Conservation (phyloP, 441 rosid genomes). For the Euphorbia schlechtendalii region DNA sequence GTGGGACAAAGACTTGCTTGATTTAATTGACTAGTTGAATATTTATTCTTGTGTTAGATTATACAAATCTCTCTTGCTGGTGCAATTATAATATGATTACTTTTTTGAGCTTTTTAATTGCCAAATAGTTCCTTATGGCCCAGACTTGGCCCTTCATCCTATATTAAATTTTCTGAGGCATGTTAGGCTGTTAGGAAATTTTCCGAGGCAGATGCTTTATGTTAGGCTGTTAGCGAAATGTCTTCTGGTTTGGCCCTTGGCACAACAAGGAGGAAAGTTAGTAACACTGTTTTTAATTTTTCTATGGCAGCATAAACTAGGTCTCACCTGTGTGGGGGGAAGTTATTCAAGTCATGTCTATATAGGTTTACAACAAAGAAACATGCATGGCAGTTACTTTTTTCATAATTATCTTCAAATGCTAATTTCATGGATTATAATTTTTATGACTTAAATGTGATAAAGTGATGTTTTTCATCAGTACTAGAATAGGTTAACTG, state of each 20-base stretch:
- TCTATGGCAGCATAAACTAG: not conserved
- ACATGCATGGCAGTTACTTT: not conserved
- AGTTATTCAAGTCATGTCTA: not conserved
- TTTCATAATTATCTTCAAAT: not conserved
- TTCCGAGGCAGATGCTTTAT: too few relatives aligned
- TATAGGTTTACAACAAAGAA: not conserved
- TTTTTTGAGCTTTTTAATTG: not conserved
- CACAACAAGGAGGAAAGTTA: not conserved
- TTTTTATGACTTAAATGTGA: not conserved
- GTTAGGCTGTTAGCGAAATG: not conserved
- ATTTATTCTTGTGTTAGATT: not conserved
- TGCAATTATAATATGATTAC: not conserved
- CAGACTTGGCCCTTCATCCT: not conserved
- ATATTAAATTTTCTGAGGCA: not conserved
- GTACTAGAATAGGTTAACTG: not conserved
- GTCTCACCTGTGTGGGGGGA: not conserved
- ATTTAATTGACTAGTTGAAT: not conserved
- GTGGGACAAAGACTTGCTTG: too few relatives aligned
- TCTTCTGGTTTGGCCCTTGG: not conserved
- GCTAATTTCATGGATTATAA: not conserved
- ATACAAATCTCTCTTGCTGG: not conserved
- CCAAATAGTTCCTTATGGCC: not conserved
- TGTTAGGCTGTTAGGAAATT: too few relatives aligned
- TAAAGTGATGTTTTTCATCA: not conserved
- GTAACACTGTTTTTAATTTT: too few relatives aligned